Base-by-base conservation (phyloP, 306 rosid species). In the Gastrolobium villosum region DNA sequence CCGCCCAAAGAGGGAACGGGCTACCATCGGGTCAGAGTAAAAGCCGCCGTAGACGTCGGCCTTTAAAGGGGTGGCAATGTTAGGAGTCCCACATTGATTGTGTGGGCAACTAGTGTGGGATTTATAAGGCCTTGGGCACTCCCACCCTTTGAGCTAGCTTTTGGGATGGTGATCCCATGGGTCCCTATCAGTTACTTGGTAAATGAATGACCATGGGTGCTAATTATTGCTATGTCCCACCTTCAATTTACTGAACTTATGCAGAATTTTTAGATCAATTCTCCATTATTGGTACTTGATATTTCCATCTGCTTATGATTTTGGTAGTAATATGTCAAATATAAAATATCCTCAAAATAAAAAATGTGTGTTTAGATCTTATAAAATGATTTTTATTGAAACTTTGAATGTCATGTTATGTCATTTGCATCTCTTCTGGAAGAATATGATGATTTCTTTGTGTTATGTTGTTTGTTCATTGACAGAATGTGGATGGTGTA, bases 401-500 rank as follows among this genome's bases (percentile, higher is more conserved):
- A 75, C 40, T 62, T 45, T 70, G 57, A 62, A n/a, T 70, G 49
- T 77, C 30, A 61, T 64, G 7, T 82, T 9, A 54, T 62, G 44
- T 76, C 39, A 34, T 70, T 70, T 54, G 70, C 57, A 43, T 37
- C 57, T 6, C 76, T 41, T 82, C 36, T 55, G 11, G 35, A 55
- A 36, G 49, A 30, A 11, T 69, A 10, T 59, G 37, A 82, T 84
- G 52, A 84, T 75, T 53, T 63, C 37, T 80, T 7, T 62, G 14
- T 62, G 7, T 11, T 0, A 2, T 41, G 54, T 56, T 59, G 35
- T 36, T n/a, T 52, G 32, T 79, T 46, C 7, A 6, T 74, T 65
- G 77, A 50, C 83, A 93, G 97, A 93, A 93, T 32, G 88, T 90
- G 75, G 96, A 93, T 40, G 97, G 96, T 61, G 96, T 90, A 81